Percentiles rank a stretch among this genome's conserved stretches.
These are phyloP conservation scores for Colletotrichum limetticola DNA, from an alignment of 2,329 filamentous ascomycete genomes.

Conservation along the genomic window DNA sequence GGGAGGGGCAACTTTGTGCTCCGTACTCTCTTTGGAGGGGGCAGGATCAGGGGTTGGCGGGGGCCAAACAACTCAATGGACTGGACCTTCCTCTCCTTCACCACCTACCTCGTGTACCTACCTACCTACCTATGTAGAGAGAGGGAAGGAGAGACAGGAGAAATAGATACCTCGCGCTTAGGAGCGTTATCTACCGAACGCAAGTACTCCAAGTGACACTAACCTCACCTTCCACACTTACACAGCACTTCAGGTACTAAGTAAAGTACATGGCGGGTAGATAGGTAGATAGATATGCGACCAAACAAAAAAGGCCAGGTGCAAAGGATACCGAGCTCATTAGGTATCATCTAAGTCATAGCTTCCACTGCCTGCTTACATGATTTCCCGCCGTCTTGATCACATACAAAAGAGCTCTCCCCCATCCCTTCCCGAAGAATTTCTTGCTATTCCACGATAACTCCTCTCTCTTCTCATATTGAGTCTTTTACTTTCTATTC, in stretches of 20 bases:
- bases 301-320: not conserved
- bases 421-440: not conserved
- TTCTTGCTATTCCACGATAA: not conserved
- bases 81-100: constrained; percentile 26
- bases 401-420: constrained; percentile 30
- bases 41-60: constrained; percentile 8
- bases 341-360: not conserved
- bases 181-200: too few relatives aligned
- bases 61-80: constrained; percentile 18
- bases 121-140: too few relatives aligned
- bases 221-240: too few relatives aligned
- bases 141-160: too few relatives aligned
- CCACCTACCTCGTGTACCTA: too few relatives aligned
- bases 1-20: constrained; percentile 23
- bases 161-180: too few relatives aligned
- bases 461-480: not conserved
- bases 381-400: not conserved
- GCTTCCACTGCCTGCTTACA: not conserved
- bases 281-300: not conserved
- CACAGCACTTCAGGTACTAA: too few relatives aligned
- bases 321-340: constrained; percentile 14
- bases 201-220: too few relatives aligned
- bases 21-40: too few relatives aligned
- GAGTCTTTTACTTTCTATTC: not conserved
- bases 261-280: not conserved